Evolutionary conservation across 805 yeast genomes (phyloP).

Genomic region (Kregervanrija delftensis): DNA sequence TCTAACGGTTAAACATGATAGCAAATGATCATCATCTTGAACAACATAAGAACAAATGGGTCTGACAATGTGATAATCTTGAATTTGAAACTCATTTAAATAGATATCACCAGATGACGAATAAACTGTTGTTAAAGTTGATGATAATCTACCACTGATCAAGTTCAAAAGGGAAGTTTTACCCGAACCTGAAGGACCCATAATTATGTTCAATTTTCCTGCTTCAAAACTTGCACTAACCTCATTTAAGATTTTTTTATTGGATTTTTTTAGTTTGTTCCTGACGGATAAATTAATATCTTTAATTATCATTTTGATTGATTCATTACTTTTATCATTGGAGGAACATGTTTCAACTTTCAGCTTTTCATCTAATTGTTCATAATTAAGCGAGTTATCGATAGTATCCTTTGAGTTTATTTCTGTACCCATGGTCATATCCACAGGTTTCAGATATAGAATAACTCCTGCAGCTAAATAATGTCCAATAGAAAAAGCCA

Average conservation of each 20-base stretch:
- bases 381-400: constrained; percentile 11
- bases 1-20: constrained; percentile 66
- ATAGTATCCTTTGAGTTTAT: constrained; percentile 10
- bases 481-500: constrained; percentile 55
- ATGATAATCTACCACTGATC: constrained; percentile 51
- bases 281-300: constrained; percentile 20
- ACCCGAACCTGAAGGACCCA: constrained; percentile 83
- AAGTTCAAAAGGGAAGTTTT: constrained; percentile 61
- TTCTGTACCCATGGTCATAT: constrained; percentile 42
- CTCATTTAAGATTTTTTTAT: constrained; percentile 32
- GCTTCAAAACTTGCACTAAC: constrained; percentile 47
- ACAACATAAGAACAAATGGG: constrained; percentile 67
- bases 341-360: neutral
- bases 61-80: constrained; percentile 25
- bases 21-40: constrained; percentile 70
- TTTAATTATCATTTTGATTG: constrained; percentile 14
- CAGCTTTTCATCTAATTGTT: neutral
- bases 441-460: constrained; percentile 42
- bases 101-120: constrained; percentile 34
- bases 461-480: constrained; percentile 41
- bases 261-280: constrained; percentile 12
- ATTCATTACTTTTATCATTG: neutral
- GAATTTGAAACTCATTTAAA: constrained; percentile 32
- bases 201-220: constrained; percentile 58
- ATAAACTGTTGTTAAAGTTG: constrained; percentile 24